These are phyloP conservation scores for Coprinopsis sp. DNA, from an alignment of 768 basidiomycete species.

Conservation along the genomic window DNA sequence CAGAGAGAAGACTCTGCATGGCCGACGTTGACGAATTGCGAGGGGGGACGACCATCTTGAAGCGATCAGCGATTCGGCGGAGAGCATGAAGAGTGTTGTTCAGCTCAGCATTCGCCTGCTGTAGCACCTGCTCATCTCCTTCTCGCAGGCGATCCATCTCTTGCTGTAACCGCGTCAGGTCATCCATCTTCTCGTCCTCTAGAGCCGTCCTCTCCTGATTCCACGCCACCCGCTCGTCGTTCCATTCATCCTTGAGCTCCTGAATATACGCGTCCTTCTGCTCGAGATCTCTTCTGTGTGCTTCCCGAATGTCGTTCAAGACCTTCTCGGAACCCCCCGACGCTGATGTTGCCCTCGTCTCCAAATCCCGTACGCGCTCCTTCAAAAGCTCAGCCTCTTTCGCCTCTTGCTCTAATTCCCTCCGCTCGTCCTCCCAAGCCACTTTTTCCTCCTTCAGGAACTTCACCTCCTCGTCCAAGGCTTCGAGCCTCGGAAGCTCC, in stretches of 20 bases:
- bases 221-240: slow-evolving; percentile 45
- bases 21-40: slow-evolving; percentile 5
- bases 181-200: slow-evolving; percentile 47
- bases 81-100: slow-evolving; percentile 23
- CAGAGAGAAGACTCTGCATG: slow-evolving; percentile 29
- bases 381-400: slow-evolving; percentile 36
- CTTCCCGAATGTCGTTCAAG: slow-evolving; percentile 31
- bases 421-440: slow-evolving; percentile 47
- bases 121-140: slow-evolving; percentile 33
- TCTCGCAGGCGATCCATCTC: slow-evolving; percentile 42
- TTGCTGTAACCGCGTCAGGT: slow-evolving; percentile 38
- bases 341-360: slow-evolving; percentile 28
- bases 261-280: slow-evolving; percentile 36
- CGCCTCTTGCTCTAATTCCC: slow-evolving; percentile 35
- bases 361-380: slow-evolving; percentile 36
- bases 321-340: slow-evolving; percentile 36
- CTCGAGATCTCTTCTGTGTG: slow-evolving; percentile 32
- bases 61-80: slow-evolving; percentile 1
- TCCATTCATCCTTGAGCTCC: slow-evolving; percentile 35
- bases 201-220: slow-evolving; percentile 43
- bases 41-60: slow-evolving; percentile 2
- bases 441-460: slow-evolving; percentile 44
- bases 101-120: slow-evolving; percentile 42
- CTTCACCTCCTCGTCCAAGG: slow-evolving; percentile 42
- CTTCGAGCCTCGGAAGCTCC: slow-evolving; percentile 48